phyloP scores from a whole-genome alignment of 345 rosid species.

The Schrenkiella parvula region DNA sequence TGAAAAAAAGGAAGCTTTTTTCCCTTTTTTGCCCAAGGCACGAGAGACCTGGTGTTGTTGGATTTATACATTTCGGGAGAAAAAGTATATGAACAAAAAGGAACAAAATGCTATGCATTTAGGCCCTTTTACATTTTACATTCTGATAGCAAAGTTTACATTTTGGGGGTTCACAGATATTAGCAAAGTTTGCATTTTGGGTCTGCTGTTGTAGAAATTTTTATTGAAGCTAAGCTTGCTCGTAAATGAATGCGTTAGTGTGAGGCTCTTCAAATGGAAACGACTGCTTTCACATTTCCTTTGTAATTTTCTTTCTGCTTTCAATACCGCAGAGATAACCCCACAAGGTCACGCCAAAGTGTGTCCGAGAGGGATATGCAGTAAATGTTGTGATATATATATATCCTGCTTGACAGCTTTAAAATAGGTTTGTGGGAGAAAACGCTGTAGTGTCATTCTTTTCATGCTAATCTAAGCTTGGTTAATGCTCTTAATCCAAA shows the following conservation, averaged over 20 bases:
- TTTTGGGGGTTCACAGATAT: not conserved
- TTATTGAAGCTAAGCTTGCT: not conserved
- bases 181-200: not conserved
- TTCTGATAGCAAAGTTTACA: not conserved
- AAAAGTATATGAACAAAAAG: not conserved
- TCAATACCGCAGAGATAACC: not conserved
- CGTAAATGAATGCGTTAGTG: not conserved
- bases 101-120: not conserved
- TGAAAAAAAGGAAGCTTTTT: not conserved
- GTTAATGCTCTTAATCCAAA: not conserved
- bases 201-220: not conserved
- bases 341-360: not conserved
- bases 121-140: not conserved
- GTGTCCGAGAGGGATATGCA: not conserved
- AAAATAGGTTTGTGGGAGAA: slow-evolving; percentile 3
- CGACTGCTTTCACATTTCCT: not conserved
- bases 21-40: not conserved
- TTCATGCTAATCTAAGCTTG: not conserved
- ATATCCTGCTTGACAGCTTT: not conserved
- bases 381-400: slow-evolving; percentile 8
- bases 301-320: slow-evolving; percentile 3
- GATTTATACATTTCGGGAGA: not conserved
- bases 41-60: not conserved
- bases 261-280: not conserved
- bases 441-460: not conserved